Conservation (phyloP, 345 rosid species). For the Eucalyptus cloeziana region DNA sequence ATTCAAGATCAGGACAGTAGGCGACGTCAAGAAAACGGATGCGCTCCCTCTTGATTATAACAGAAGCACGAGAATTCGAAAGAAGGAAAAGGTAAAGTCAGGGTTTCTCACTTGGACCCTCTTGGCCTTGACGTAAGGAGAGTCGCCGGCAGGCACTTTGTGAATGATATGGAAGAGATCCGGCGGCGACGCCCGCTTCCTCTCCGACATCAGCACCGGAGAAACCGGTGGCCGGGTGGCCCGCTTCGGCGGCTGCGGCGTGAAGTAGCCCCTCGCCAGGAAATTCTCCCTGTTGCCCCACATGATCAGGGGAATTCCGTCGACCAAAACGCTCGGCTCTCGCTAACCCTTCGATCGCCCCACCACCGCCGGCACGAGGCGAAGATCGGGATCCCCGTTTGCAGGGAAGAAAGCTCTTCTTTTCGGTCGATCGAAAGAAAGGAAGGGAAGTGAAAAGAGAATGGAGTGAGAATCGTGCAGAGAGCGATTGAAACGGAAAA, state of each 20-base stretch:
- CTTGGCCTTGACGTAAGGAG: slow-evolving; percentile 83
- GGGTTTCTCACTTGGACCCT: slow-evolving; percentile 55
- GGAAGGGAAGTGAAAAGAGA: not conserved
- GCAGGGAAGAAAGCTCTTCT: not conserved
- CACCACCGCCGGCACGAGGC: not conserved
- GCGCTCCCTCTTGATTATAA: not conserved
- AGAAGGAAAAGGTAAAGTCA: not conserved
- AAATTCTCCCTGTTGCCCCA: not conserved
- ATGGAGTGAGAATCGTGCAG: not conserved
- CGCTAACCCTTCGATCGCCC: not conserved
- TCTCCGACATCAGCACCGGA: not conserved
- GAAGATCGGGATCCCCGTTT: not conserved
- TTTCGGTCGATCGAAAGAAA: not conserved
- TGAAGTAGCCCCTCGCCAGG: not conserved
- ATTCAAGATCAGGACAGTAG: not conserved
- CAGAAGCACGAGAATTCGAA: not conserved
- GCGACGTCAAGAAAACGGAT: not conserved
- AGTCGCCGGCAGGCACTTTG: slow-evolving; percentile 79
- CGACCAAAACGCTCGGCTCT: not conserved
- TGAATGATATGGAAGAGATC: slow-evolving; percentile 48
- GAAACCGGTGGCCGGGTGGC: fast-evolving
- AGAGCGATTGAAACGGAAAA: not conserved
- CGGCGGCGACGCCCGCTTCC: not conserved
- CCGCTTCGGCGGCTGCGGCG: not conserved
- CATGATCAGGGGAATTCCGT: not conserved